Evolutionary conservation across 345 rosid genomes (phyloP), one percentile per base, ranked within the genome.

Genomic region (Durio zibethinus): DNA sequence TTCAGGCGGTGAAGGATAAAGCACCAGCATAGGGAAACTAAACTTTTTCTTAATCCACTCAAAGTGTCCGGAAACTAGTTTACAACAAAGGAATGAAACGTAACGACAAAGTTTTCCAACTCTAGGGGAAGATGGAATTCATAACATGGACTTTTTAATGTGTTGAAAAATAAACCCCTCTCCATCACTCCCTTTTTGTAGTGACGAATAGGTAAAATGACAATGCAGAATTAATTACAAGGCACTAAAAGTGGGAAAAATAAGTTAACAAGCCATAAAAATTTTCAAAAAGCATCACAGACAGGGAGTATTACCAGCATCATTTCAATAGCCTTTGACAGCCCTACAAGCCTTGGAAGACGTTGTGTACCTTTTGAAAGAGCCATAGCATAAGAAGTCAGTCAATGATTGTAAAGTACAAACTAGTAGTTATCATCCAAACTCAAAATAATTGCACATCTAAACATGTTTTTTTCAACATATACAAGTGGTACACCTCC

Each of bases 311-410:
- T 18, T 89, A 95, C 99, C 91, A 89, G 88, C 88, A 95, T 87
- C 84, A 95, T 95, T 64, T 93, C 91, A 81, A 91, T 84, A 60
- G 91, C 95, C 87, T 93, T 95, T 67, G 97, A 50, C 75, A 93
- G 87, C 66, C 99, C 99, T 75, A 92, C 59, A 47, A 95, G 94
- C 82, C 99, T 93, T 66, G 99, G 99, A 75, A 95, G 98, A 67
- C 97, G 97, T 66, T 95, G 99, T 14, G 99, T 95, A 35, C 99
- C 99, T 95, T 82, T 79, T 77, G 74, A 68, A 79, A 78, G 50
- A 78, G 50, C 25, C 60, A 60, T 31, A 65, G 61, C 45, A 31
- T 33, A 53, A 74, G 1, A 71, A 43, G 71, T 76, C 10, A 80
- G 56, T 75, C 40, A 56, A 42, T 33, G 69, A 47, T 10, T 69